phyloP scores from a whole-genome alignment of 805 yeast species.

The Wickerhamomyces pijperi region DNA sequence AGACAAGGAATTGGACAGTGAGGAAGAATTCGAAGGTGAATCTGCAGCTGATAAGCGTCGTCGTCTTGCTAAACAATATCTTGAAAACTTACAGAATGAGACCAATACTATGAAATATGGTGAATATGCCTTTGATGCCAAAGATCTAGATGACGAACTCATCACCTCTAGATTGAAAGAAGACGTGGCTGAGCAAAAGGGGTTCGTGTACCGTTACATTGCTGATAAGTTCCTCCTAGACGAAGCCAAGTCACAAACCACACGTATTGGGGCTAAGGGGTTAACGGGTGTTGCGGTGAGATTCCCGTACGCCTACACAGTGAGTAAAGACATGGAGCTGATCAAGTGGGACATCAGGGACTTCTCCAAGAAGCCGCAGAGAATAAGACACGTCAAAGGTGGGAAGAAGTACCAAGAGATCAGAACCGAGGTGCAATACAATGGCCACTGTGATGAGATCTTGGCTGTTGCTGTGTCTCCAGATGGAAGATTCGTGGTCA shows the following conservation, averaged over 20 bases:
- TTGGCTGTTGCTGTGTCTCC: conserved; percentile 73
- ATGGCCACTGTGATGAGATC: conserved; percentile 72
- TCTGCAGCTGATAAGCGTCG: conserved; percentile 89
- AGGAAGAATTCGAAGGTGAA: conserved; percentile 66
- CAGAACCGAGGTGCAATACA: conserved; percentile 35
- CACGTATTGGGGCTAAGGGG: conserved; percentile 52
- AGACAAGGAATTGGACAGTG: conserved; percentile 40
- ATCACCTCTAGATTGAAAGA: conserved; percentile 68
- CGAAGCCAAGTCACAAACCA: conserved; percentile 30
- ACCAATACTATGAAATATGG: conserved; percentile 24
- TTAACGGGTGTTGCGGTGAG: conserved; percentile 35
- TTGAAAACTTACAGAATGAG: conserved; percentile 64
- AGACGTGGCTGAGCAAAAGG: conserved; percentile 86
- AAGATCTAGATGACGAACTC: conserved; percentile 81
- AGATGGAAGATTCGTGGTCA: conserved; percentile 80
- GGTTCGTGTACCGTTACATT: conserved; percentile 62
- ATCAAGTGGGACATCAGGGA: conserved; percentile 69
- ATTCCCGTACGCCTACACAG: conserved; percentile 50
- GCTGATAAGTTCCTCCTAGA: conserved; percentile 35
- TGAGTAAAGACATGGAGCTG: conserved; percentile 70
- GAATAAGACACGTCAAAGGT: conserved; percentile 55
- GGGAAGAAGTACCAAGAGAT: conserved; percentile 36
- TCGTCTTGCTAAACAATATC: conserved; percentile 85
- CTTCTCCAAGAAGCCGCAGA: conserved; percentile 46
- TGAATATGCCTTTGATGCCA: conserved; percentile 63